A percentile compares a stretch with the other conserved stretches of the same genome.
phyloP scores from a whole-genome alignment of 257 asterid species.

The Fraxinus excelsior region DNA sequence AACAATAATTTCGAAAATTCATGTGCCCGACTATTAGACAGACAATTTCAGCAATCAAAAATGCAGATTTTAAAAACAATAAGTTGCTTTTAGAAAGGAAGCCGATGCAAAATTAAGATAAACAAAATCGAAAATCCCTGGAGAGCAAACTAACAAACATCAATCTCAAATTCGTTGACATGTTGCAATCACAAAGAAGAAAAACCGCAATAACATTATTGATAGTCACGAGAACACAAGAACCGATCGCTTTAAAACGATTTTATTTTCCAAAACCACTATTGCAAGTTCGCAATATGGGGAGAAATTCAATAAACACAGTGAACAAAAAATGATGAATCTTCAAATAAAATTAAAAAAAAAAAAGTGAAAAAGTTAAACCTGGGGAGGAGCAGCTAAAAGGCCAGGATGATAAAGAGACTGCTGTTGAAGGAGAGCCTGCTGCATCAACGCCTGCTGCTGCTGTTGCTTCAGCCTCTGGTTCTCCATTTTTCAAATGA shows the following conservation, averaged over 20 bases:
- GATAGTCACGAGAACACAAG: background rate
- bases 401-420: slow-evolving; percentile 92
- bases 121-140: background rate
- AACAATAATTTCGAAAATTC: background rate
- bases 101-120: background rate
- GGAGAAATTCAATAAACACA: background rate
- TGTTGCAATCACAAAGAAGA: background rate
- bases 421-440: slow-evolving; percentile 93
- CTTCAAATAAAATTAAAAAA: background rate
- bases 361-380: slow-evolving; percentile 18
- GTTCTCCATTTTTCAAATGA: slow-evolving; percentile 63
- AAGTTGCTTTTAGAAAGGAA: background rate
- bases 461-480: slow-evolving; percentile 88
- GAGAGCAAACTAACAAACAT: background rate
- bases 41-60: background rate
- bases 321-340: slow-evolving; percentile 9
- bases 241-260: background rate
- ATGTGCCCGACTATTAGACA: background rate
- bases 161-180: background rate
- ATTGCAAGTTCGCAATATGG: background rate
- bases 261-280: background rate
- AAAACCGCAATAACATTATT: background rate
- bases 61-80: background rate
- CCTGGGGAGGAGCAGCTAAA: slow-evolving; percentile 88
- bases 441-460: slow-evolving; percentile 94